These are phyloP conservation scores for Epithele typhae DNA, from an alignment of 768 basidiomycete species.

Conservation along the genomic window DNA sequence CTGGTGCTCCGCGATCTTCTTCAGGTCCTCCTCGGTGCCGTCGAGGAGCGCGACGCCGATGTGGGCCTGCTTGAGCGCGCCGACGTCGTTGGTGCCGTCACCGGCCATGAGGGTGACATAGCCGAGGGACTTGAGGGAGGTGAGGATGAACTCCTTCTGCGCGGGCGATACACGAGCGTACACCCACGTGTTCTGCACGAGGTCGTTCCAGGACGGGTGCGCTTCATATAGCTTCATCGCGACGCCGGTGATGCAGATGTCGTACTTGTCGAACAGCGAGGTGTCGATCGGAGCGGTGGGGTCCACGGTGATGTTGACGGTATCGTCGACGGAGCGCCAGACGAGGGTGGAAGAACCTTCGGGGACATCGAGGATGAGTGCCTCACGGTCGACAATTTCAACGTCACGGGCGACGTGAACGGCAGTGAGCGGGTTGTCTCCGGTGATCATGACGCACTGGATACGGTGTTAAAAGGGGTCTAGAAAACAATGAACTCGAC, in stretches of 20 bases:
- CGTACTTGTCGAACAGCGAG: constrained; percentile 78
- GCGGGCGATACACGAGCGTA: constrained; percentile 95
- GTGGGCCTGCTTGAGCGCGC: constrained; percentile 96
- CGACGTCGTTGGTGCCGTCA: constrained; percentile 98
- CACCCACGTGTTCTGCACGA: constrained; percentile 96
- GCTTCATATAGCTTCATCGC: constrained; percentile 85
- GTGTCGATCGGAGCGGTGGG: constrained; percentile 74
- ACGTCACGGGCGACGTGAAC: constrained; percentile 95
- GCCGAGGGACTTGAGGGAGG: constrained; percentile 82
- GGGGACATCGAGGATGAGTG: constrained; percentile 79
- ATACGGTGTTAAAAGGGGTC: constrained; percentile 8
- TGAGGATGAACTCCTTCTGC: constrained; percentile 95
- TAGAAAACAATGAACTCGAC: constrained; percentile 26
- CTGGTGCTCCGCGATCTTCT: constrained; percentile 92
- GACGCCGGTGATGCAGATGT: constrained; percentile 94
- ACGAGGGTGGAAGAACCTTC: constrained; percentile 76
- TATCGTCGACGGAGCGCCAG: constrained; percentile 94
- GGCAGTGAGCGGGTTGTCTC: constrained; percentile 96
- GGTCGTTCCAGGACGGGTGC: constrained; percentile 66
- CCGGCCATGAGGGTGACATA: constrained; percentile 97
- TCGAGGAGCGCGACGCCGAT: constrained; percentile 93
- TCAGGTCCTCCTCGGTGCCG: constrained; percentile 85
- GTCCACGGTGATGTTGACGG: constrained; percentile 81
- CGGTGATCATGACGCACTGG: constrained; percentile 99
- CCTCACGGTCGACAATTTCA: constrained; percentile 95